Base-by-base conservation (phyloP, 2,329 filamentous ascomycete species). In the Pyrenochaeta sp. region DNA sequence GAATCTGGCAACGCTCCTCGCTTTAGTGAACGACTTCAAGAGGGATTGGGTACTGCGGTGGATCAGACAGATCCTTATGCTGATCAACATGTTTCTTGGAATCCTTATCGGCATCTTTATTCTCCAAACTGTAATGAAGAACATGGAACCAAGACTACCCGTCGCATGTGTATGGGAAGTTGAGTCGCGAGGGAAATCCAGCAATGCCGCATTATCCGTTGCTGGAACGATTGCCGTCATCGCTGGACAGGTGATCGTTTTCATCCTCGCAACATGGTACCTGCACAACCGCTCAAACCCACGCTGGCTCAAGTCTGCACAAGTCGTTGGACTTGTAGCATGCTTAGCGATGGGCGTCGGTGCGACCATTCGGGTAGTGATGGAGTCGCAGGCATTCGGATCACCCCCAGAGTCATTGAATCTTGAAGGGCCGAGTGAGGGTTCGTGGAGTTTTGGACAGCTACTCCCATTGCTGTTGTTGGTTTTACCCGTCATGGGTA, bases 21-120 rank as follows among this genome's bases (percentile, higher is more conserved):
- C 82, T 1, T 76, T 88, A 22, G 81, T 84, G 2, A 80, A 81
- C 60, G 84, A 87, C 59, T 86, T 86, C 71, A 82, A 81, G 52
- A 72, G 84, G 20, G 84, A 88, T 67, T 84, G 82, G 81, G 81
- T 88, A 0, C 71, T 88, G 35, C 75, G 84, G 31, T 87, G 84
- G 84, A 69, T 88, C 55, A 76, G 85, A 15, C 83, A 87, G 61
- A 71, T 81, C 15, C 77, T 87, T 54, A 88, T 88, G 83, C 77
- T 87, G 47, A 75, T 82, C 48, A 88, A 86, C 67, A 71, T 87
- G 48, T 76, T 75, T 1, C 75, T 88, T 10, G 82, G 80, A 4
- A 79, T 79, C 37, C 69, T 81, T 3, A 79, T 76, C 22, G 81
- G 83, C 6, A 65, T 83, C 11, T 83, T 82, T 54, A 76, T 86